Conservation (phyloP, 2,329 filamentous ascomycete genomes). For the Neofusicoccum cordaticola region DNA sequence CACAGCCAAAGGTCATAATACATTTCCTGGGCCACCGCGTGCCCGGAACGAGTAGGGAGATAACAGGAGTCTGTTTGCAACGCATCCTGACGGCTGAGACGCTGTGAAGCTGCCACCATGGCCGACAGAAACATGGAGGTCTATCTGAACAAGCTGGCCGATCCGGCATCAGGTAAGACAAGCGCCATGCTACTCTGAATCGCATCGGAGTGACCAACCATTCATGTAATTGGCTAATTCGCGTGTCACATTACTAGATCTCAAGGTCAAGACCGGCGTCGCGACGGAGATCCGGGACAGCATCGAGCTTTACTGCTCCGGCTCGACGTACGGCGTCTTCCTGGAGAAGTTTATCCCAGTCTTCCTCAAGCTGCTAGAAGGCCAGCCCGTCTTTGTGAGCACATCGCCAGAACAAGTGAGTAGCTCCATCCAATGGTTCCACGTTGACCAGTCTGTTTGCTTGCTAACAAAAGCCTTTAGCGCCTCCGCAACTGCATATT, state of each 20-base stretch:
- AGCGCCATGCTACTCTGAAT: background rate
- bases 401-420: conserved; percentile 83
- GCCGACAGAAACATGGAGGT: conserved; percentile 45
- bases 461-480: conserved; percentile 49
- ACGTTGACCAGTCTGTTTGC: conserved; percentile 29
- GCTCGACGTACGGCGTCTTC: conserved; percentile 74
- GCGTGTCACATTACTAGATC: conserved; percentile 56
- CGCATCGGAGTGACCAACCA: background rate
- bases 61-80: background rate
- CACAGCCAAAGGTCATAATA: conserved; percentile 5
- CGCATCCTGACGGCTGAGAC: background rate
- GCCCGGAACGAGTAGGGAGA: background rate
- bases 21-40: background rate
- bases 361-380: conserved; percentile 80
- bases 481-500: conserved; percentile 83
- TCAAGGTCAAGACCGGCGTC: conserved; percentile 75
- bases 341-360: conserved; percentile 85
- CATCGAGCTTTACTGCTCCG: conserved; percentile 81
- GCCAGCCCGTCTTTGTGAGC: conserved; percentile 86
- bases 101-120: conserved; percentile 25
- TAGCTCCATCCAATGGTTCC: conserved; percentile 8
- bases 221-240: background rate
- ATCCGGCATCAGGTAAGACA: conserved; percentile 37
- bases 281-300: conserved; percentile 86
- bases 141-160: conserved; percentile 47